Base-by-base conservation (phyloP, 805 yeast species). In the Wickerhamomyces chambardii region DNA sequence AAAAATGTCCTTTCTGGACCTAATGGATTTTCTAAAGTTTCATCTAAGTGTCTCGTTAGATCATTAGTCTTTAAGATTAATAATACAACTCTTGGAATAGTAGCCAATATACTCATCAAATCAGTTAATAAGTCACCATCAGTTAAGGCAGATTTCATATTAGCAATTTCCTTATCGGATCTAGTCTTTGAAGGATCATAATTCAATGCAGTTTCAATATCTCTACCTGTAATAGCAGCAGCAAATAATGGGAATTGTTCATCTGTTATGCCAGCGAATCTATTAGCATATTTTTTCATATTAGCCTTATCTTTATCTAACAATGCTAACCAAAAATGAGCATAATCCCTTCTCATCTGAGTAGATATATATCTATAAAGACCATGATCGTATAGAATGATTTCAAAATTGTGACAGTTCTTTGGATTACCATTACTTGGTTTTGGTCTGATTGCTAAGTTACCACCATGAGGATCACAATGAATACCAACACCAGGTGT, bases 401-500 rank as follows among this genome's bases (percentile, higher is more conserved):
- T 84, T 56, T 92, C 98, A 55, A 92, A 92, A 53, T 90, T 89
- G 51, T 80, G 86, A 4, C 61, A 59, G 19, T 66, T 63, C 10
- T 46, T 34, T 4, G 39, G 38, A 34, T 39, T 46, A 26, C 39
- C 54, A 22, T 47, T 45, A 15, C 47, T 41, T 7, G 56, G 47
- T 15, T 61, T 45, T 1, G 67, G 59, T 37, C 87, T 64, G 17
- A 92, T 85, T 0, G 97, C 96, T 39, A 92, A 63, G 50, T 92
- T 92, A 0, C 99, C 99, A 10, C 95, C 95, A 55, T 92, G 99
- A 1, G 98, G 98, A 55, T 92, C 99, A 61, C 98, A 92, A 55
- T 92, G 99, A 30, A 92, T 73, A 1, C 90, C 85, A 17, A 86
- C 95, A 19, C 77, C 79, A 1, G 96, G 95, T 2, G 94, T 81